Percentiles rank a stretch among this genome's conserved stretches.
phyloP scores from a whole-genome alignment of 441 rosid species.

The Gossypium schwendimanii region DNA sequence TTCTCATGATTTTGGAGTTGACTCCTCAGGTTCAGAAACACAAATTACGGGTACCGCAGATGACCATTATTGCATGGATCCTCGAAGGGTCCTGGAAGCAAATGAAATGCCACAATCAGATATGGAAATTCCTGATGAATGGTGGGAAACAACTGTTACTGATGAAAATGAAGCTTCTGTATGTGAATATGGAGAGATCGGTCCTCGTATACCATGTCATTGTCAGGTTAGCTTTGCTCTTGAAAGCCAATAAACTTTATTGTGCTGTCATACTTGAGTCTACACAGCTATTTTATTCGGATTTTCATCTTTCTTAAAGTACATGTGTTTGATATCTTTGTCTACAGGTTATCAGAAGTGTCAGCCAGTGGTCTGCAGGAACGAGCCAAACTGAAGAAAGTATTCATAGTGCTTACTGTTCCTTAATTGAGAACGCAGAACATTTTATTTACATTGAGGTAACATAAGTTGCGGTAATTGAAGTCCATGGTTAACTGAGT shows the following conservation, averaged over 20 bases:
- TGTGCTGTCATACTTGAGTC: neutral
- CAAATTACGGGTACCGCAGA: constrained; percentile 21
- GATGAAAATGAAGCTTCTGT: constrained; percentile 22
- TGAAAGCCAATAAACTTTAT: neutral
- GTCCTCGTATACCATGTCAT: constrained; percentile 37
- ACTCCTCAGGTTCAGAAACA: constrained; percentile 18
- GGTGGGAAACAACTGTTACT: constrained; percentile 24
- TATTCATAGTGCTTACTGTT: constrained; percentile 59
- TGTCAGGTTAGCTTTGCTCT: constrained; percentile 46
- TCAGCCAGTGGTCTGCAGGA: constrained; percentile 64
- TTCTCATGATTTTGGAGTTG: constrained; percentile 16
- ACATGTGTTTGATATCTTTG: neutral
- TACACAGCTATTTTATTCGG: too few species aligned
- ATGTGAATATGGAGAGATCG: constrained; percentile 31
- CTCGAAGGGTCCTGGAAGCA: constrained; percentile 12
- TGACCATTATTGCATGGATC: constrained; percentile 19
- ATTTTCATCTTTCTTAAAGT: neutral
- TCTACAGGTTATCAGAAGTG: constrained; percentile 51
- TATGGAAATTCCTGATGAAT: constrained; percentile 21
- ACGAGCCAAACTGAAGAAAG: constrained; percentile 66
- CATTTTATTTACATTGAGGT: constrained; percentile 73
- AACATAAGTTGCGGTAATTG: constrained; percentile 15
- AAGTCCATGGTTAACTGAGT: neutral
- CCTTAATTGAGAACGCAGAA: constrained; percentile 54
- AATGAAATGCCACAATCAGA: constrained; percentile 10